phyloP scores from a whole-genome alignment of 2,329 filamentous ascomycete genomes.

The Colletotrichum tropicale region DNA sequence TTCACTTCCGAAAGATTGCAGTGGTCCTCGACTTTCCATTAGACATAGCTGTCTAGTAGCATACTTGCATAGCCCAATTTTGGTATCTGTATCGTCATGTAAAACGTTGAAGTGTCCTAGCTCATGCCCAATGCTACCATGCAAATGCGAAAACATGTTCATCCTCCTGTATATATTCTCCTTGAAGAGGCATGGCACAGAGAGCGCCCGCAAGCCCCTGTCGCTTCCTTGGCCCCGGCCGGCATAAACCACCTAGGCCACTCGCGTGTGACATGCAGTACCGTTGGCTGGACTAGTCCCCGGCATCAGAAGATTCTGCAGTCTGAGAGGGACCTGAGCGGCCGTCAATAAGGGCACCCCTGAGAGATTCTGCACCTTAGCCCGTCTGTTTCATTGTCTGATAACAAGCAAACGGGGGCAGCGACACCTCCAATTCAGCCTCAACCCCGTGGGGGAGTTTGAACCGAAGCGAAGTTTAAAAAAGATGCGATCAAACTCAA shows the following conservation, averaged over 20 bases:
- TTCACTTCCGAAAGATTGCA: neutral
- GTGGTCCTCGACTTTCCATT: neutral
- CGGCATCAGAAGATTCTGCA: constrained; percentile 23
- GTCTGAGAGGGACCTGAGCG: constrained; percentile 24
- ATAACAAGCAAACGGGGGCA: constrained; percentile 18
- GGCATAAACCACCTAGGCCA: neutral
- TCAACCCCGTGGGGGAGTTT: neutral
- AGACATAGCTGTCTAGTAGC: neutral
- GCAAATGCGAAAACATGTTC: neutral
- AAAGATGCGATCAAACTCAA: neutral
- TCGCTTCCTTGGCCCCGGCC: neutral
- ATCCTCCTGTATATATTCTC: neutral
- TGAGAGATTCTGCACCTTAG: constrained; percentile 20
- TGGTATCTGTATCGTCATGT: constrained; percentile 19
- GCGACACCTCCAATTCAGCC: neutral
- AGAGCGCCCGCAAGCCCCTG: neutral
- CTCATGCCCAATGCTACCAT: constrained; percentile 7
- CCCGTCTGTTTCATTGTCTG: constrained; percentile 22
- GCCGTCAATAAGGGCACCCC: constrained; percentile 22
- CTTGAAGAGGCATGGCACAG: neutral
- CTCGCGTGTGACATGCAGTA: neutral
- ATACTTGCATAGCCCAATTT: constrained; percentile 8
- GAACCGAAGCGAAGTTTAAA: neutral
- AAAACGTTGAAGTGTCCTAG: neutral
- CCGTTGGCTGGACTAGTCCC: constrained; percentile 9